Evolutionary conservation across 345 rosid genomes (phyloP), one percentile per base, ranked within the genome.

Genomic region (Garcia nutans): DNA sequence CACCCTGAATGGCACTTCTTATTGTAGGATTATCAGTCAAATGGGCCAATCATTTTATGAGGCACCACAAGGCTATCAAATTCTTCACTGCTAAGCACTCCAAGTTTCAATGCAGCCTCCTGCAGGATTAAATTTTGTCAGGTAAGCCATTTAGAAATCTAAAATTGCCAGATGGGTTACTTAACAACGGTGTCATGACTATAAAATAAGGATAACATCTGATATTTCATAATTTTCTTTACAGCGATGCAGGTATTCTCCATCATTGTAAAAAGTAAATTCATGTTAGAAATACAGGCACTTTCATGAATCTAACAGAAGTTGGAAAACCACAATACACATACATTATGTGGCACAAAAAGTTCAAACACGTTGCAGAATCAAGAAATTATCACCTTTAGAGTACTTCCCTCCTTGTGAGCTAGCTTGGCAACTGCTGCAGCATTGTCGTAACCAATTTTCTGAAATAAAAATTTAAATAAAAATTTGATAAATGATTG

Each of bases 351-450:
- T 64, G 49, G 15, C 47, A 55, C 56, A n/a, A 9, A 31, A 24
- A 16, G n/a, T 23, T 10, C 19, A 47, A 45, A 67, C 8, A 66
- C 24, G 68, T 17, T 13, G 9, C 26, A 28, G 15, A 31, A 42
- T 52, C 19, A 44, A 75, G 61, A 33, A 66, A 22, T 47, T 76
- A 75, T 82, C 73, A 92, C 99, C 99, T 96, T 96, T 84, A 93
- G 80, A 56, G 97, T 93, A 62, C 79, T 75, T 73, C 98, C 99
- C 82, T 93, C 99, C 82, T 91, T 93, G 84, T 96, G 98, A 69
- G 99, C 98, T 82, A 87, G 89, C 92, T 96, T 96, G 74, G 99
- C 99, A 87, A 93, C 96, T 62, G 97, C 97, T 7, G 99, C 99
- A 65, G 98, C 99, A 72, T 92, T 92, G 86, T 93, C 99, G 74